Evolutionary conservation across 2,329 filamentous ascomycete species (phyloP).

Genomic region (Drechslerella coelobrocha): DNA sequence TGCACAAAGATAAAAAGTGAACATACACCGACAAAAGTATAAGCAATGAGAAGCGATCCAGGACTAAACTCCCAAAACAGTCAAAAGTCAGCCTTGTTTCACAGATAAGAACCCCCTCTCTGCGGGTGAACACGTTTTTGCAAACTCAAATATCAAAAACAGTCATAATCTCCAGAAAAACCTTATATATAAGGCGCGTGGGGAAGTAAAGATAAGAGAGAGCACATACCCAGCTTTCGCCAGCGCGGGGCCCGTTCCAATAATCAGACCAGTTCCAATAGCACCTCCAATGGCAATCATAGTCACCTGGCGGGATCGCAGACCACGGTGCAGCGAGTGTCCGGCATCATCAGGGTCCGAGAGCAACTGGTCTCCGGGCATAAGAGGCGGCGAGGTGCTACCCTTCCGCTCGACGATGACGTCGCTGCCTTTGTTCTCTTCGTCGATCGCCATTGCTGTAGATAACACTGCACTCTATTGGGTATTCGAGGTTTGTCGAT

Average conservation of each 20-base stretch:
- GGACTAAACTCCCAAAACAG: conserved; percentile 53
- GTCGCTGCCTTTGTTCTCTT: conserved; percentile 43
- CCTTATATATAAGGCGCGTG: conserved; percentile 31
- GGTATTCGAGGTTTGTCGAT: neutral
- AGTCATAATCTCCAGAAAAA: conserved; percentile 12
- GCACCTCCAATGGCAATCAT: conserved; percentile 78
- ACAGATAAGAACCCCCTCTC: neutral
- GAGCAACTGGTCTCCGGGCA: conserved; percentile 32
- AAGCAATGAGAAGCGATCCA: conserved; percentile 59
- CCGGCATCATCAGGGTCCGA: conserved; percentile 44
- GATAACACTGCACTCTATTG: neutral
- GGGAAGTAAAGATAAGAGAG: conserved; percentile 53
- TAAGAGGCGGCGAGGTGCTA: conserved; percentile 19
- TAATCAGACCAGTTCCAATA: conserved; percentile 76
- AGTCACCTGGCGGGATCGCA: conserved; percentile 65
- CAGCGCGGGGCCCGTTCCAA: conserved; percentile 68
- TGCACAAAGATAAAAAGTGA: neutral
- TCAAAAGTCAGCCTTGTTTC: conserved; percentile 15
- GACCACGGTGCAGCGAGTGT: conserved; percentile 61
- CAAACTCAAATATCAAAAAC: conserved; percentile 26
- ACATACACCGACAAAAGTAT: conserved; percentile 59
- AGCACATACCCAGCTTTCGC: conserved; percentile 60
- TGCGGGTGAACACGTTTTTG: too few species aligned
- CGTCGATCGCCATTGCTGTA: conserved; percentile 31
- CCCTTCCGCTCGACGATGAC: conserved; percentile 33